Evolutionary conservation across 257 asterid species (phyloP), one percentile per base, ranked within the genome.

Genomic region (Gardenia jasminoides): DNA sequence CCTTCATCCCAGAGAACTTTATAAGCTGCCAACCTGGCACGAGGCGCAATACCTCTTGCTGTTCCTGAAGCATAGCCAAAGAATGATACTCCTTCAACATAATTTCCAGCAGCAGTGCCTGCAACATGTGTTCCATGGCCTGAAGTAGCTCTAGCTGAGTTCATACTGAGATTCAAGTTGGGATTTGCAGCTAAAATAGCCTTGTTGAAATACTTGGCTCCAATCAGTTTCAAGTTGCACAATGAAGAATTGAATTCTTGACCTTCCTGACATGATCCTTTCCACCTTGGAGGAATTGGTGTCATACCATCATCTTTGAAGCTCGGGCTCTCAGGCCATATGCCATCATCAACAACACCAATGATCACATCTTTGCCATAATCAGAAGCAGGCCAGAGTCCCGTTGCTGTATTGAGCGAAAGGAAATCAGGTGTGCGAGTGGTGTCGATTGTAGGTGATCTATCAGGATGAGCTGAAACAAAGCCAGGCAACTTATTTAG

Each of bases 281-380:
- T 88, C 94, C 97, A 92, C 61, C 76, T 89, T 0, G 86, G 59
- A 0, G 92, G 97, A 41, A 92, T 75, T 1, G 54, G 78, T 6
- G 85, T 67, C 86, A 90, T 85, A 4, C 93, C 95, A 30, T 87
- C 80, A 4, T 86, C 93, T 36, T 50, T 82, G 78, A 86, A 92
- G 82, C 97, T 90, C 0, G 83, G 85, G 78, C 88, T 87, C 79
- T 92, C 95, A 0, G 97, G 95, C 97, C 91, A 87, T 39, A 90
- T 78, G 3, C 92, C 91, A 3, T 84, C 50, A 65, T 92, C 93
- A 36, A 92, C 74, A 0, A 90, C 87, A 1, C 97, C 92, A 0
- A 92, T 83, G 46, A 92, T 89, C 44, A 83, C 88, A 44, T 87
- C 92, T 30, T 85, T 76, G 3, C 95, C 95, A 26, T 79, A 89